Percentiles rank a stretch among this genome's conserved stretches.
Evolutionary conservation across 352 stramenopile genomes (phyloP).

Genomic region (Chrysophaeum taylorii): DNA sequence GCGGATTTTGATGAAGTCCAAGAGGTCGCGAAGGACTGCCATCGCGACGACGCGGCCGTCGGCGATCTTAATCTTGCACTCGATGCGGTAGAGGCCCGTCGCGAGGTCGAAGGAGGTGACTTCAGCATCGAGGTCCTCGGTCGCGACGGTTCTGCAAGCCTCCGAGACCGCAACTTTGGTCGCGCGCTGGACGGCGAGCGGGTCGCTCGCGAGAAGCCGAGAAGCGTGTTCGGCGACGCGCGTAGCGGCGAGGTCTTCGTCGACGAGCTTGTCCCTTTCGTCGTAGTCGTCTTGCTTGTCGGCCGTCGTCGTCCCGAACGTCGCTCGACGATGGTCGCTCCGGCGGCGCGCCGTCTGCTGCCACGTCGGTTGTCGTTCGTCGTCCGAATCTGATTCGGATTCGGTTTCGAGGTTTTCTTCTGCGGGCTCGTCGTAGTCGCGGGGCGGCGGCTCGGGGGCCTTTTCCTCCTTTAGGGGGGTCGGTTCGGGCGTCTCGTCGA

Average conservation of each 20-base stretch:
- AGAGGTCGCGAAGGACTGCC: slow-evolving; percentile 7
- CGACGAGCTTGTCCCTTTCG: neutral
- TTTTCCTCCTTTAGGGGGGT: too few relatives aligned
- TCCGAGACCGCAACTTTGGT: too few relatives aligned
- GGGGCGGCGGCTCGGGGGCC: too few relatives aligned
- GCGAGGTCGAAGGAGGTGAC: neutral
- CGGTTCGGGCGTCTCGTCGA: too few relatives aligned
- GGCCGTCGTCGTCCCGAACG: neutral
- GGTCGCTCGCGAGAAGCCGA: too few relatives aligned
- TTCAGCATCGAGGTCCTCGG: neutral
- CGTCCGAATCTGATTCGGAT: too few relatives aligned
- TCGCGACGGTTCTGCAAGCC: neutral
- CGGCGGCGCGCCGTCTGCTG: too few relatives aligned
- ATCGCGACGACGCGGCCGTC: slow-evolving; percentile 6
- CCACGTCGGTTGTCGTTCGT: too few relatives aligned
- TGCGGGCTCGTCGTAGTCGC: too few relatives aligned
- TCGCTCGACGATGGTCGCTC: too few relatives aligned
- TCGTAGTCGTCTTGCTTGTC: neutral
- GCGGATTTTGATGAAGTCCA: neutral
- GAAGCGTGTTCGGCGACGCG: neutral
- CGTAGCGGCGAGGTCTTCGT: neutral
- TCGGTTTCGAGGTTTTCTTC: too few relatives aligned
- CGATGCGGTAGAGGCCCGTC: slow-evolving; percentile 14
- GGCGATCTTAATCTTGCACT: neutral
- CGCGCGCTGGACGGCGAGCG: too few relatives aligned